phyloP scores from a whole-genome alignment of 257 asterid genomes.

The Avicennia marina region DNA sequence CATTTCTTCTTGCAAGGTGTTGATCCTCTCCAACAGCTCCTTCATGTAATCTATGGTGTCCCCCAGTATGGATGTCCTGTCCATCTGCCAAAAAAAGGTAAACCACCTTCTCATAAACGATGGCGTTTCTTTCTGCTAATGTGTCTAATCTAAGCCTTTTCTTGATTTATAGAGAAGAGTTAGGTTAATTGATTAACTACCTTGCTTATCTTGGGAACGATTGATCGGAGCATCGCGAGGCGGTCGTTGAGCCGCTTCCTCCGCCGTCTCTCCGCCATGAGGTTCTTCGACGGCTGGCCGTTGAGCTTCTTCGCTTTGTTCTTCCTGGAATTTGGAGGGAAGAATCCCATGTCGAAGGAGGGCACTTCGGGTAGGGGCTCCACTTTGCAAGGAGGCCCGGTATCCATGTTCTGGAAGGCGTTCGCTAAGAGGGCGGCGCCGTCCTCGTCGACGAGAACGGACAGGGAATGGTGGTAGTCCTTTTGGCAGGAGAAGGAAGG shows the following conservation, averaged over 20 bases:
- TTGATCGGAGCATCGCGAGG: constrained; percentile 87
- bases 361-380: constrained; percentile 31
- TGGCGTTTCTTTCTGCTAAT: too few relatives aligned
- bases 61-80: constrained; percentile 82
- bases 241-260: constrained; percentile 82
- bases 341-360: constrained; percentile 28
- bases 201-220: constrained; percentile 93
- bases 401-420: constrained; percentile 19
- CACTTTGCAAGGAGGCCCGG: constrained; percentile 23
- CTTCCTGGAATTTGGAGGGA: constrained; percentile 27
- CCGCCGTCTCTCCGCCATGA: constrained; percentile 88
- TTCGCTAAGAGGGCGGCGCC: constrained; percentile 1
- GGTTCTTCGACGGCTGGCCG: constrained; percentile 79
- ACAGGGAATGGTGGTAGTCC: constrained; percentile 14
- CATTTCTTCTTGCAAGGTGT: constrained; percentile 35
- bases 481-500: constrained; percentile 27
- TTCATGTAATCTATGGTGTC: constrained; percentile 78
- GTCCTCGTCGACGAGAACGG: constrained; percentile 29
- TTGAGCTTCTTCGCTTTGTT: constrained; percentile 38
- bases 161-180: too few relatives aligned
- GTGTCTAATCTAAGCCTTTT: too few relatives aligned
- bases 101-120: too few relatives aligned
- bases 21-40: constrained; percentile 67
- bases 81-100: constrained; percentile 75
- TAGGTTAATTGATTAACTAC: constrained; percentile 19